These are phyloP conservation scores for Tausonia pullulans DNA, from an alignment of 1,284 basidiomycete species.

Conservation along the genomic window DNA sequence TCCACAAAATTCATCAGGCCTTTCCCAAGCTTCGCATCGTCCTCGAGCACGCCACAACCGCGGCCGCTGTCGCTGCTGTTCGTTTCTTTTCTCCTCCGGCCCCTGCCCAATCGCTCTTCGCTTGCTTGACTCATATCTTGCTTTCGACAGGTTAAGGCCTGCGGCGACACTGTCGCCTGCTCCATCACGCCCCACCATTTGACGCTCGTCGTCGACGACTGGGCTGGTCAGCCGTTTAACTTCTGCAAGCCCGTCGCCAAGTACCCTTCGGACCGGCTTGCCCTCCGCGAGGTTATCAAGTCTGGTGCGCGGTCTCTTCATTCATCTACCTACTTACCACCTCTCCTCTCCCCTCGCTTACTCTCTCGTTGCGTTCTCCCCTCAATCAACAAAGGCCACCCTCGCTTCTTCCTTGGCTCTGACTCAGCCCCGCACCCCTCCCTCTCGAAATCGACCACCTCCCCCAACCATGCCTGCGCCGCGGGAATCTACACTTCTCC, in stretches of 20 bases:
- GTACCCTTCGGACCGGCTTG: slow-evolving; percentile 79
- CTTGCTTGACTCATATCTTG: neutral
- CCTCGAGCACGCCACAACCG: slow-evolving; percentile 96
- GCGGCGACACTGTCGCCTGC: slow-evolving; percentile 83
- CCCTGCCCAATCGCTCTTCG: neutral
- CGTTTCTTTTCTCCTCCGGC: slow-evolving; percentile 15
- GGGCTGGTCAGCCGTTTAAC: slow-evolving; percentile 91
- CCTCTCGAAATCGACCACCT: slow-evolving; percentile 56
- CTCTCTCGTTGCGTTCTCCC: neutral
- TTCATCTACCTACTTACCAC: neutral
- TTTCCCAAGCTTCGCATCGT: slow-evolving; percentile 96
- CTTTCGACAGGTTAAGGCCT: slow-evolving; percentile 46
- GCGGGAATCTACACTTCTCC: slow-evolving; percentile 90
- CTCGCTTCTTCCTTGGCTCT: slow-evolving; percentile 94
- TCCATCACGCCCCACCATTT: slow-evolving; percentile 97
- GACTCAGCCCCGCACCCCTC: slow-evolving; percentile 92
- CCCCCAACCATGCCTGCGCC: slow-evolving; percentile 46
- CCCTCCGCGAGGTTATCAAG: slow-evolving; percentile 67
- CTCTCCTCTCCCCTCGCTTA: neutral
- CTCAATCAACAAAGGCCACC: slow-evolving; percentile 51
- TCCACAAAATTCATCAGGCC: slow-evolving; percentile 64
- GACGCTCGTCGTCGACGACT: slow-evolving; percentile 87
- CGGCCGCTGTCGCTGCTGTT: slow-evolving; percentile 79
- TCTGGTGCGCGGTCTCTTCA: slow-evolving; percentile 44
- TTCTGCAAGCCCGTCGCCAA: slow-evolving; percentile 99